Base-by-base conservation (phyloP, 1,284 basidiomycete species). In the Cronartium quercuum region DNA sequence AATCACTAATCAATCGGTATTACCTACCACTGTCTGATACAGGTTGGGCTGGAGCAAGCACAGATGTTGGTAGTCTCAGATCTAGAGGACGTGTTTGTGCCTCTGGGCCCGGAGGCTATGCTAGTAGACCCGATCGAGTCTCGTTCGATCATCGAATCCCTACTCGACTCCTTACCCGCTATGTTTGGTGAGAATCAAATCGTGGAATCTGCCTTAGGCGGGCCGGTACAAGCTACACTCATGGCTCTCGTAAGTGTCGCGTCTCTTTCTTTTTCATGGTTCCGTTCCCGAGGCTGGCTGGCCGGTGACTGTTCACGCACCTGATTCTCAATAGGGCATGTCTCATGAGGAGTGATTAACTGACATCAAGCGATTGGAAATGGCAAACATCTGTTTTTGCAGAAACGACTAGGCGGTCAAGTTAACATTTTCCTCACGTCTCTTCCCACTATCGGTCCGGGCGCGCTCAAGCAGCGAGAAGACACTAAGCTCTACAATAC, bases 81-180 rank as follows among this genome's bases (percentile, higher is more conserved):
- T 80, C 84, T 98, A 42, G 85, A 94, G 34, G 96, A 98, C 78
- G 89, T 94, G 37, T 98, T 95, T 82, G 83, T 92, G 1, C 96
- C 96, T 0, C 83, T 94, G 42, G 85, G 84, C 42, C 66, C 62
- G 66, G 84, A 86, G 12, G 90, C 90, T 0, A 85, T 96, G 61
- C 90, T 98, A 76, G 93, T 90, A 6, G 87, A 93, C 78, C 90
- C 92, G 0, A 80, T 82, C 76, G 86, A 89, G 75, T 89, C 88
- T 58, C 85, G 89, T 77, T 80, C 84, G 66, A 82, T 85, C 21
- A 85, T 92, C 67, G 86, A 89, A 79, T 82, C 83, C 35, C 82
- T 93, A 12, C 84, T 98, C 18, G 84, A 86, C 35, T 83, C 85
- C 5, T 82, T 99, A 12, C 90, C 91, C 0, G 81, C 82, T 21